Conservation (phyloP, 208 protist species). For the Crithidia bombi region DNA sequence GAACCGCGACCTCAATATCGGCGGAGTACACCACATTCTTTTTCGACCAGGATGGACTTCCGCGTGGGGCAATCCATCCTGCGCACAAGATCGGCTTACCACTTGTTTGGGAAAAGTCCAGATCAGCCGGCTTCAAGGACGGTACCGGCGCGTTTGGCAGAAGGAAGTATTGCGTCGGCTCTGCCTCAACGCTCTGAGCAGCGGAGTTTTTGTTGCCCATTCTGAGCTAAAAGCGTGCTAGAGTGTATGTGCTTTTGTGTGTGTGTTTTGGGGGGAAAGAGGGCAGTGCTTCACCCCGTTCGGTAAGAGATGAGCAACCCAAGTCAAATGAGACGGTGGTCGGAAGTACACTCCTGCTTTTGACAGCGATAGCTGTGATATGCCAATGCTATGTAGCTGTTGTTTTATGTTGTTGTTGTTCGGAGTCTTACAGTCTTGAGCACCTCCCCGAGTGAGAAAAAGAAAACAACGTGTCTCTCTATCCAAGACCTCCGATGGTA, state of each 20-base stretch:
- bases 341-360: background rate
- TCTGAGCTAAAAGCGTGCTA: background rate
- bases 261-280: too few relatives aligned
- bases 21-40: slow-evolving; percentile 38
- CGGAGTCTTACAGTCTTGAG: too few relatives aligned
- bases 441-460: too few relatives aligned
- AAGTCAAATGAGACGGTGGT: background rate
- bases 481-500: too few relatives aligned
- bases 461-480: too few relatives aligned
- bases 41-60: slow-evolving; percentile 31
- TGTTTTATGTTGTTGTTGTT: too few relatives aligned
- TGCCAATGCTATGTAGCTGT: background rate
- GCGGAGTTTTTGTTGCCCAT: slow-evolving; percentile 31
- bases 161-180: slow-evolving; percentile 21
- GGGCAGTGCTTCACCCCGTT: too few relatives aligned
- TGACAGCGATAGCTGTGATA: background rate
- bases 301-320: too few relatives aligned
- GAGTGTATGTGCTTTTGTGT: slow-evolving; percentile 12
- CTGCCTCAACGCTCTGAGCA: background rate
- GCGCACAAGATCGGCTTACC: slow-evolving; percentile 42
- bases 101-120: slow-evolving; percentile 28
- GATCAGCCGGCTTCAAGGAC: slow-evolving; percentile 29
- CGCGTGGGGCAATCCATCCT: slow-evolving; percentile 38
- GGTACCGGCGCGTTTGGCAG: slow-evolving; percentile 24
- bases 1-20: slow-evolving; percentile 50